Conservation (phyloP, 2,329 filamentous ascomycete genomes). For the Diaporthe destruens region DNA sequence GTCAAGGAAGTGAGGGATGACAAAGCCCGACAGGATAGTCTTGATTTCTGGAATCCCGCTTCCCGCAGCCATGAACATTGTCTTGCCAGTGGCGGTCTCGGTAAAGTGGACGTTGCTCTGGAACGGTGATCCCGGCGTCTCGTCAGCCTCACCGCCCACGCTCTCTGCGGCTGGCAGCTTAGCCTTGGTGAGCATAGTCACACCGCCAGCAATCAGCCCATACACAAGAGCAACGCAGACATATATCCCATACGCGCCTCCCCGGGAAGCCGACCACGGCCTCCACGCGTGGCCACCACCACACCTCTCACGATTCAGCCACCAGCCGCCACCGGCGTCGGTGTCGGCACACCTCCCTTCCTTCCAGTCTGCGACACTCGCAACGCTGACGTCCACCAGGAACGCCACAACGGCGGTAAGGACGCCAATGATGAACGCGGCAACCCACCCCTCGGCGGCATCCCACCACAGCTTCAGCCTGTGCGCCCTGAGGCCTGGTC, state of each 20-base stretch:
- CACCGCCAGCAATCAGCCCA: slow-evolving; percentile 45
- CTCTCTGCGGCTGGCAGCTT: slow-evolving; percentile 58
- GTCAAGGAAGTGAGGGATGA: slow-evolving; percentile 68
- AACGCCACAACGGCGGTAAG: slow-evolving; percentile 68
- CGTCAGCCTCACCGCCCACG: slow-evolving; percentile 40
- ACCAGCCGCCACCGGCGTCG: slow-evolving; percentile 54
- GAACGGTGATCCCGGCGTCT: neutral
- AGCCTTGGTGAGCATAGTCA: slow-evolving; percentile 54
- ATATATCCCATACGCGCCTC: slow-evolving; percentile 46
- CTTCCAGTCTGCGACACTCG: slow-evolving; percentile 68
- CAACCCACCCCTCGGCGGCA: slow-evolving; percentile 66
- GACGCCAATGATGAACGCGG: slow-evolving; percentile 64
- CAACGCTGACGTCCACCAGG: slow-evolving; percentile 63
- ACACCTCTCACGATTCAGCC: slow-evolving; percentile 61
- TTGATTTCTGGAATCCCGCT: slow-evolving; percentile 73
- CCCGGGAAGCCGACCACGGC: slow-evolving; percentile 55
- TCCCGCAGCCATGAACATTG: slow-evolving; percentile 70
- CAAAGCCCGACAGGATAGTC: slow-evolving; percentile 71
- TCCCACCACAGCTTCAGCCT: slow-evolving; percentile 61
- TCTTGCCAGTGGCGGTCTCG: slow-evolving; percentile 56
- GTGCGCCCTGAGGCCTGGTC: slow-evolving; percentile 48
- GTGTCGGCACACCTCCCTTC: slow-evolving; percentile 63
- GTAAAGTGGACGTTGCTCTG: slow-evolving; percentile 31
- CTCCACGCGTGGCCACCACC: slow-evolving; percentile 58
- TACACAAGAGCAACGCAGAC: slow-evolving; percentile 46